Conservation (phyloP, 352 stramenopile genomes). For the Pythium vanterpoolii region DNA sequence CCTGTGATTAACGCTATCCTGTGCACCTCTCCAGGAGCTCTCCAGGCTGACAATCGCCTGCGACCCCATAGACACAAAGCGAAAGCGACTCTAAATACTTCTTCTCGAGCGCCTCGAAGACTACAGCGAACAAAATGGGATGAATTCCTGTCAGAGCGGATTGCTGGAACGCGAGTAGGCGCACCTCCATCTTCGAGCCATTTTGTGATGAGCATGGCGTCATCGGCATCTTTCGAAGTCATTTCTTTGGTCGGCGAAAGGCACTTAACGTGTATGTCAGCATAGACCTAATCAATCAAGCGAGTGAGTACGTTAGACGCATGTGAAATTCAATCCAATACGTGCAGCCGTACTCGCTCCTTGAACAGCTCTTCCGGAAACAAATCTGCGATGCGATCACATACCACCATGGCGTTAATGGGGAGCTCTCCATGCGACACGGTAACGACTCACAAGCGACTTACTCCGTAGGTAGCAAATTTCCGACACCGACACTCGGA, state of each 20-base stretch:
- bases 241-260: constrained; percentile 28
- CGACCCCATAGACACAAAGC: constrained; percentile 35
- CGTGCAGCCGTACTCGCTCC: constrained; percentile 22
- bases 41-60: constrained; percentile 18
- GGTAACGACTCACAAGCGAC: not conserved
- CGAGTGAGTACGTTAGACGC: not conserved
- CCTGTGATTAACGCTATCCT: too few relatives aligned
- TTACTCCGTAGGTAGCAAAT: constrained; percentile 45
- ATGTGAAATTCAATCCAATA: not conserved
- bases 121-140: constrained; percentile 1
- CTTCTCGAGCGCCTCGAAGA: constrained; percentile 38
- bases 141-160: not conserved
- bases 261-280: constrained; percentile 41
- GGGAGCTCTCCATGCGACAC: not conserved
- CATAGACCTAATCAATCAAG: constrained; percentile 25
- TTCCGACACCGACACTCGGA: constrained; percentile 41
- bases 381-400: constrained; percentile 22
- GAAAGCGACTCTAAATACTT: constrained; percentile 34
- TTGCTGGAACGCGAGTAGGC: not conserved
- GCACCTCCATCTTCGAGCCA: constrained; percentile 43
- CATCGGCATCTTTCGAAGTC: constrained; percentile 15
- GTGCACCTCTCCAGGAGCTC: constrained; percentile 37
- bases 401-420: not conserved
- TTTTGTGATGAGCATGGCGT: constrained; percentile 29
- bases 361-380: constrained; percentile 36